Conservation (phyloP, 495 filamentous ascomycete species). For the Penicillium chermesinum region DNA sequence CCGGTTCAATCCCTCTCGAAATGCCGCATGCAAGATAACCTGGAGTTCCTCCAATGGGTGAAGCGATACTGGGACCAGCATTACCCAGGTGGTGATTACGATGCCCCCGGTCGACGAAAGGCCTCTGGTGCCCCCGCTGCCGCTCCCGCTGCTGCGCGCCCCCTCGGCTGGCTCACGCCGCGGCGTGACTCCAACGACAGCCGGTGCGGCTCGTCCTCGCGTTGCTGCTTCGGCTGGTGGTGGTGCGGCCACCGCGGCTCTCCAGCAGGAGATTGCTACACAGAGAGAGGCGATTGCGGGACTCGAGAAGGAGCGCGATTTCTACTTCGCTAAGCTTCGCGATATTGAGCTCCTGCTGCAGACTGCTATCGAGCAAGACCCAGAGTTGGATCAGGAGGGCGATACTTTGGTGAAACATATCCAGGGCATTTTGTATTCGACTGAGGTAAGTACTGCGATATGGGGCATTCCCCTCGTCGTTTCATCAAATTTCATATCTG, state of each 20-base stretch:
- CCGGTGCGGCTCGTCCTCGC: slow-evolving; percentile 48
- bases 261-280: slow-evolving; percentile 74
- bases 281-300: slow-evolving; percentile 84
- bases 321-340: slow-evolving; percentile 96
- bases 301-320: slow-evolving; percentile 89
- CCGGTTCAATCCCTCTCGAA: slow-evolving; percentile 86
- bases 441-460: slow-evolving; percentile 56
- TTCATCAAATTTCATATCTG: not conserved
- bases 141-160: slow-evolving; percentile 29
- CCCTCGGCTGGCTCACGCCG: slow-evolving; percentile 39
- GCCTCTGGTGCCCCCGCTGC: slow-evolving; percentile 59
- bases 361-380: slow-evolving; percentile 82
- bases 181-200: slow-evolving; percentile 72
- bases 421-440: slow-evolving; percentile 94
- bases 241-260: slow-evolving; percentile 55
- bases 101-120: slow-evolving; percentile 79
- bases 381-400: slow-evolving; percentile 87
- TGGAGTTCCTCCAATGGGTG: slow-evolving; percentile 96
- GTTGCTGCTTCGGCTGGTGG: slow-evolving; percentile 46
- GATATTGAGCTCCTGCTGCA: slow-evolving; percentile 95
- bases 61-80: slow-evolving; percentile 98
- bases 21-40: slow-evolving; percentile 99
- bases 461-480: not conserved
- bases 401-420: slow-evolving; percentile 88
- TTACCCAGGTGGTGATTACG: slow-evolving; percentile 94